phyloP scores from a whole-genome alignment of 1,284 basidiomycete species.

The Leccinum laetum region DNA sequence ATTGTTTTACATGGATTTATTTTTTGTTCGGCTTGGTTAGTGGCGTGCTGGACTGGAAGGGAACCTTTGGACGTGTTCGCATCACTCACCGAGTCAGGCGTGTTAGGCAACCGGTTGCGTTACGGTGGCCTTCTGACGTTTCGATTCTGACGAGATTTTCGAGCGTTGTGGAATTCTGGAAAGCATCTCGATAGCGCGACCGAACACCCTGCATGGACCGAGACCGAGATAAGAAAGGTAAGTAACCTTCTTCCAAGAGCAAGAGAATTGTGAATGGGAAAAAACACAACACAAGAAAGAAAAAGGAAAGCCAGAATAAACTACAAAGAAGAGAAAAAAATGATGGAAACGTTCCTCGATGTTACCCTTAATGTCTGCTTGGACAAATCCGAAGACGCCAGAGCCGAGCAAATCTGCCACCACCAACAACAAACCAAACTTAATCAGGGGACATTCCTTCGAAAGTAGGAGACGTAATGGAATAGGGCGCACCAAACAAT shows the following conservation, averaged over 20 bases:
- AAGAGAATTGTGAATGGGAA: conserved; percentile 18
- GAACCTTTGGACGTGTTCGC: neutral
- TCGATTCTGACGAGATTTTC: conserved; percentile 79
- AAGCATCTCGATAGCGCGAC: conserved; percentile 57
- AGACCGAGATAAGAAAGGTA: conserved; percentile 11
- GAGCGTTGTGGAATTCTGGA: conserved; percentile 67
- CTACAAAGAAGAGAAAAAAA: neutral
- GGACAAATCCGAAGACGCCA: conserved; percentile 88
- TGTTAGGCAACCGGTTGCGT: conserved; percentile 67
- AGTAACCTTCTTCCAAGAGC: conserved; percentile 8
- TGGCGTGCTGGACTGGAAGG: conserved; percentile 5
- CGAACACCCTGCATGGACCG: conserved; percentile 71
- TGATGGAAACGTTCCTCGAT: conserved; percentile 59
- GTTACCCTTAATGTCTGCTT: conserved; percentile 89
- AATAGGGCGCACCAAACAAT: conserved; percentile 74
- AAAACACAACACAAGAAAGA: conserved; percentile 1
- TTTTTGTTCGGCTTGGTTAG: conserved; percentile 5
- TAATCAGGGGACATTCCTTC: conserved; percentile 14
- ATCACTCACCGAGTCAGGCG: conserved; percentile 74
- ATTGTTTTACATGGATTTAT: neutral
- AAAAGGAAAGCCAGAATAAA: neutral
- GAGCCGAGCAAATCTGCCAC: conserved; percentile 81
- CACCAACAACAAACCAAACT: neutral
- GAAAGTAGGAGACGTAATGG: conserved; percentile 19
- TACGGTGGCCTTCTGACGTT: conserved; percentile 45